Conservation (phyloP, 2,329 filamentous ascomycete genomes). For the Pseudocercospora musae region DNA sequence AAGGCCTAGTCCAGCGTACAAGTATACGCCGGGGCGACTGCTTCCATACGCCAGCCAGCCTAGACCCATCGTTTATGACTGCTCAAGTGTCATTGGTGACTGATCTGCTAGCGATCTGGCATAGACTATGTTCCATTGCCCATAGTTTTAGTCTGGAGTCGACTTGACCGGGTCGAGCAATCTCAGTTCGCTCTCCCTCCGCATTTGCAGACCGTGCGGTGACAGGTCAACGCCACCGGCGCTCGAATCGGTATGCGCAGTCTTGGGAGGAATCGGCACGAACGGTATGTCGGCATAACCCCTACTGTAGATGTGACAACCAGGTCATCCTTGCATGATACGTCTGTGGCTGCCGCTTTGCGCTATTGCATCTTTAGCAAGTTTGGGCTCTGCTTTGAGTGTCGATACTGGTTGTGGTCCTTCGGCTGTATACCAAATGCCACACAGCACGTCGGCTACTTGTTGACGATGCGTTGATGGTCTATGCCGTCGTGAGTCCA, state of each 20-base stretch:
- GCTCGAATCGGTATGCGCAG: neutral
- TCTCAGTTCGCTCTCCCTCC: neutral
- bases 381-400: conserved; percentile 26
- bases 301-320: neutral
- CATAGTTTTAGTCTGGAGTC: neutral
- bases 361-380: neutral
- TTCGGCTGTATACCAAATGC: conserved; percentile 26
- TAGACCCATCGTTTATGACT: neutral
- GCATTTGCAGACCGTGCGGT: neutral
- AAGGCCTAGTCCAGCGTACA: neutral
- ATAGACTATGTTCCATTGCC: neutral
- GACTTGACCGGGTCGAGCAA: neutral
- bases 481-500: conserved; percentile 20
- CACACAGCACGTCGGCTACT: conserved; percentile 26
- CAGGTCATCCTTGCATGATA: neutral
- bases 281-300: neutral
- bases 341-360: neutral
- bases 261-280: neutral
- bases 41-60: neutral
- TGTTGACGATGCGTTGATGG: conserved; percentile 30
- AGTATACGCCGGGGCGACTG: neutral
- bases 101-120: neutral
- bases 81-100: neutral
- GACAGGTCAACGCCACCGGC: neutral
- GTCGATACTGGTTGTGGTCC: conserved; percentile 25